Conservation (phyloP, 805 yeast species). For the Hanseniaspora clermontiae region DNA sequence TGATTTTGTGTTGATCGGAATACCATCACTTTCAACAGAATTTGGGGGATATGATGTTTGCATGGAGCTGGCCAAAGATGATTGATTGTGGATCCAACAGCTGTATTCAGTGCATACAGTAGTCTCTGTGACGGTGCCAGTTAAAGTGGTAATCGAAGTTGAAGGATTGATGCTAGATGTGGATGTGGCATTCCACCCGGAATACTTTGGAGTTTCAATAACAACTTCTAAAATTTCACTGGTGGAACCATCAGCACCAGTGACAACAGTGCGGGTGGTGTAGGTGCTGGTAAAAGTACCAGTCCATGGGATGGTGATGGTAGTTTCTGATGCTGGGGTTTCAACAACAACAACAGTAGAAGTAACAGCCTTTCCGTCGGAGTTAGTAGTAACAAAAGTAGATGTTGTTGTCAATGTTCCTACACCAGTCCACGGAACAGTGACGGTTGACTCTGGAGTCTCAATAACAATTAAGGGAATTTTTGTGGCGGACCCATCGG, state of each 20-base stretch:
- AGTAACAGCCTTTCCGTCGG: neutral
- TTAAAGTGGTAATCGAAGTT: no score
- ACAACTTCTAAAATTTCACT: neutral
- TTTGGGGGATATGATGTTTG: neutral
- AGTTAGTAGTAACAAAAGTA: neutral
- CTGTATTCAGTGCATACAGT: neutral
- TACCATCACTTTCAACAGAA: neutral
- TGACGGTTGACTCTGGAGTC: neutral
- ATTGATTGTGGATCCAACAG: constrained; percentile 12
- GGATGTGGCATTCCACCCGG: neutral
- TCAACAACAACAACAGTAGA: neutral
- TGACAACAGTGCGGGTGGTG: neutral
- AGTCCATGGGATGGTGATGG: neutral
- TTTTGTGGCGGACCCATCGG: no score
- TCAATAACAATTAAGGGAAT: neutral
- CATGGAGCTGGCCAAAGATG: constrained; percentile 11
- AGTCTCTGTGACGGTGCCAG: neutral
- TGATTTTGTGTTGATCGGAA: no score
- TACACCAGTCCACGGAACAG: neutral
- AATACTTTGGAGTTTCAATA: neutral
- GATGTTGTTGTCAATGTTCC: neutral
- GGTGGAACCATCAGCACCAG: neutral
- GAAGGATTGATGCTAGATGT: neutral
- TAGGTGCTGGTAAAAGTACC: neutral
- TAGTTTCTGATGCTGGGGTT: neutral